These are phyloP conservation scores for Fusarium miscanthi DNA, from an alignment of 2,329 filamentous ascomycete species.

Conservation along the genomic window DNA sequence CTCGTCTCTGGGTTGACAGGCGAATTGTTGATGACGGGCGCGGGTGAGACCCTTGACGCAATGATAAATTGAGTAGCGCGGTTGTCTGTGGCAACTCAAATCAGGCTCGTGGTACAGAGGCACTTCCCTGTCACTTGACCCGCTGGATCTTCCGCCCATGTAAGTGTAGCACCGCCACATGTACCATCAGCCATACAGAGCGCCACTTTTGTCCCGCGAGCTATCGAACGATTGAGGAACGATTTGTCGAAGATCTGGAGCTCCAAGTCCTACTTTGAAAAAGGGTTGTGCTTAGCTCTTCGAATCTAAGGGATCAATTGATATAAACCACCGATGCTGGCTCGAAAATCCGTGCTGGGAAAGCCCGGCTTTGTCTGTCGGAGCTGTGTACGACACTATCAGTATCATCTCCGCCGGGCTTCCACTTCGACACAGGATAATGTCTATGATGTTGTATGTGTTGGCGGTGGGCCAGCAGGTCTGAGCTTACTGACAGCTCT, in stretches of 20 bases:
- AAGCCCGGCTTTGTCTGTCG: slow-evolving; percentile 57
- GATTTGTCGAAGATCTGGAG: slow-evolving; percentile 23
- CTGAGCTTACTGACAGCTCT: slow-evolving; percentile 83
- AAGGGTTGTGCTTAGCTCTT: slow-evolving; percentile 6
- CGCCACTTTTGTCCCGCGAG: slow-evolving; percentile 27
- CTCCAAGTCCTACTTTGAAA: slow-evolving; percentile 24
- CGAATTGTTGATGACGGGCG: slow-evolving; percentile 41
- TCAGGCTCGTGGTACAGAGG: slow-evolving; percentile 7
- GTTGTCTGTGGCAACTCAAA: slow-evolving; percentile 56
- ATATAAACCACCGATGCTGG: slow-evolving; percentile 41
- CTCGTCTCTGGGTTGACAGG: slow-evolving; percentile 32
- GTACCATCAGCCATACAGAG: not conserved
- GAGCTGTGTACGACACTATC: slow-evolving; percentile 57
- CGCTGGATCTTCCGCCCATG: not conserved
- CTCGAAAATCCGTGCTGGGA: slow-evolving; percentile 40
- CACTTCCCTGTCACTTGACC: slow-evolving; percentile 41
- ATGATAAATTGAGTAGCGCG: slow-evolving; percentile 43
- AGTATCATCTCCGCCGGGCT: slow-evolving; percentile 51
- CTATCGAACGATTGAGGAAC: slow-evolving; percentile 42
- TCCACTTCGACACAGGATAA: slow-evolving; percentile 67
- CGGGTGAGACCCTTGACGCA: slow-evolving; percentile 49
- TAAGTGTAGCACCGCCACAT: slow-evolving; percentile 24
- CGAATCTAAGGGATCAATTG: slow-evolving; percentile 3
- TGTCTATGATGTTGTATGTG: slow-evolving; percentile 92
- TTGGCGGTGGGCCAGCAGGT: slow-evolving; percentile 89